Evolutionary conservation across 2,329 filamentous ascomycete species (phyloP), one percentile per base, ranked within the genome.

Genomic region (Aspergillus pseudonomiae): DNA sequence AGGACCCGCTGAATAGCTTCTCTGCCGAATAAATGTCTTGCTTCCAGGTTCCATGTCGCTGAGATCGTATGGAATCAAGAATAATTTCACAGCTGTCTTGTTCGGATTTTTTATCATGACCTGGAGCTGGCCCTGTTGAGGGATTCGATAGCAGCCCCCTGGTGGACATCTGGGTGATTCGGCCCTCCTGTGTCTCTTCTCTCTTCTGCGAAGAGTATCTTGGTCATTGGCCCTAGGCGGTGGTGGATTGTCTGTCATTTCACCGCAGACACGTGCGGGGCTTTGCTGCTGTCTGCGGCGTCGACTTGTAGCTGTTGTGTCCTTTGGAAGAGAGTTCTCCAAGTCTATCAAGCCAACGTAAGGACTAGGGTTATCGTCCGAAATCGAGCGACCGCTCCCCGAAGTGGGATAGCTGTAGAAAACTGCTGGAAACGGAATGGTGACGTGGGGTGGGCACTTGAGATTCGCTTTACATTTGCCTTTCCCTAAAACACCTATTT

Each of bases 81-180:
- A 98, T 0, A 99, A 83, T 77, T 99, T 98, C 60, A 98, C 94
- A 1, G 95, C 95, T 4, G 95, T 98, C 75, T 98, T 98, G 80
- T 98, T 97, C 19, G 94, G 94, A 72, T 98, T 99, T 77, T 98
- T 98, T 76, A 99, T 92, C 65, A 99, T 90, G 67, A 99, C 96
- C 72, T 99, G 95, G 16, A 99, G 83, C 77, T 98, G 95, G 0
- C 95, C 95, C 76, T 94, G 91, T 73, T 95, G 90, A 0, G 95
- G 95, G 59, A 99, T 97, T 50, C 95, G 90, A 76, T 98, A 99
- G 73, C 91, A 92, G 41, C 95, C 94, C 9, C 93, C 93, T 0
- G 92, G 91, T 0, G 93, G 92, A 19, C 90, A 87, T 77, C 86
- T 89, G 1, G 87, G 86, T 30, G 83, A 84, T 34, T 82, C 79